Evolutionary conservation across 1,284 basidiomycete species (phyloP).

Genomic region (Tetrapyrgos nigripes): DNA sequence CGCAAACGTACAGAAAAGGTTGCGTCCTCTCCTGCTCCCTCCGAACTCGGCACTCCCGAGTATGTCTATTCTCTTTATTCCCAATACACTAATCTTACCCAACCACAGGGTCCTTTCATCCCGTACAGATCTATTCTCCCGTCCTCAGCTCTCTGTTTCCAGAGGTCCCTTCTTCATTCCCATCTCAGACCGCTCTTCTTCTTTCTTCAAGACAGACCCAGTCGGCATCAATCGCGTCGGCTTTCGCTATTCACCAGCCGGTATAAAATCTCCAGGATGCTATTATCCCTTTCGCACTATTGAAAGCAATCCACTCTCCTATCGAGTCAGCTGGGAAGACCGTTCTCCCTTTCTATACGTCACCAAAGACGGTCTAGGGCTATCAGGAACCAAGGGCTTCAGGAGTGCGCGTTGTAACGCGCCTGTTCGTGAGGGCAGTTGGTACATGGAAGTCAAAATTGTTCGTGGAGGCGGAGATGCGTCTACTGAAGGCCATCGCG

Average conservation of each 20-base stretch:
- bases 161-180: constrained; percentile 72
- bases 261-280: constrained; percentile 68
- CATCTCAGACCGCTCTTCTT: constrained; percentile 56
- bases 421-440: constrained; percentile 87
- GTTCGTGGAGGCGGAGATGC: constrained; percentile 77
- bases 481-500: constrained; percentile 50
- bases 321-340: constrained; percentile 88
- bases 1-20: constrained; percentile 44
- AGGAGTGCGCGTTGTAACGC: constrained; percentile 90
- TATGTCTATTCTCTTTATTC: constrained; percentile 24
- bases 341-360: constrained; percentile 82
- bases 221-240: constrained; percentile 77
- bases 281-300: constrained; percentile 76
- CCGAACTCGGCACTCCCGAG: constrained; percentile 49
- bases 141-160: constrained; percentile 72
- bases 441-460: constrained; percentile 94
- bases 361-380: constrained; percentile 79
- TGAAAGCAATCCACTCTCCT: constrained; percentile 71
- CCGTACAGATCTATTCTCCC: constrained; percentile 66
- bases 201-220: constrained; percentile 70
- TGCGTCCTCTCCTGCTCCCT: constrained; percentile 52
- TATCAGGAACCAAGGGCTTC: constrained; percentile 89
- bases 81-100: constrained; percentile 17
- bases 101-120: constrained; percentile 60
- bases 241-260: constrained; percentile 84